Conservation (phyloP, 2,329 filamentous ascomycete genomes). For the Thermoascus crustaceus region DNA sequence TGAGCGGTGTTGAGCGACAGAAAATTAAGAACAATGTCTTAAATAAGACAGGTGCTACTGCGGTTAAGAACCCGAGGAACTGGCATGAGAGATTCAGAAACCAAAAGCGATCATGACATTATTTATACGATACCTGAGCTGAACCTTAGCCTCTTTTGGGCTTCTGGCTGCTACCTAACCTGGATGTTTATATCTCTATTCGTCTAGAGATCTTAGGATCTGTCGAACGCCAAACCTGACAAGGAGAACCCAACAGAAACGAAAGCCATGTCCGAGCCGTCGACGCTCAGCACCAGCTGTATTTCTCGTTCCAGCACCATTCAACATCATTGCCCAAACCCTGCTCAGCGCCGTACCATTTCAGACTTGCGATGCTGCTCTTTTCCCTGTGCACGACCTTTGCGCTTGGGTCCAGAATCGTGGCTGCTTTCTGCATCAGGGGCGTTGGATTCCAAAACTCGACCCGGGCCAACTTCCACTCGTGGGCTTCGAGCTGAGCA, state of each 20-base stretch:
- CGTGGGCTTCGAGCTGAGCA: slow-evolving; percentile 61
- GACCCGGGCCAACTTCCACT: slow-evolving; percentile 63
- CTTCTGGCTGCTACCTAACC: too few species aligned
- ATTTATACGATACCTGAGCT: too few species aligned
- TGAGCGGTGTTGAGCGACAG: slow-evolving; percentile 22
- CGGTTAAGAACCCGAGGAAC: slow-evolving; percentile 30
- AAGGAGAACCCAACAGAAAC: too few species aligned
- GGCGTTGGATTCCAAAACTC: slow-evolving; percentile 76
- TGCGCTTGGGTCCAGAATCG: slow-evolving; percentile 28
- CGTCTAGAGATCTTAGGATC: too few species aligned
- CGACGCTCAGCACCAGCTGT: slow-evolving; percentile 38
- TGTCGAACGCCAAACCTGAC: too few species aligned
- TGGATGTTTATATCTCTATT: too few species aligned
- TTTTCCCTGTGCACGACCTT: slow-evolving; percentile 38
- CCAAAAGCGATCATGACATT: slow-evolving; percentile 22
- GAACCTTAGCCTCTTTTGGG: too few species aligned
- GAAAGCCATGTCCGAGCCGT: background rate
- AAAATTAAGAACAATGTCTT: slow-evolving; percentile 18
- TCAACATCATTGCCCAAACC: slow-evolving; percentile 32
- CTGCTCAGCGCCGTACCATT: slow-evolving; percentile 37
- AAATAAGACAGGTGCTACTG: slow-evolving; percentile 16
- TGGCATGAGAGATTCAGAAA: slow-evolving; percentile 38
- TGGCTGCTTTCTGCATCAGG: slow-evolving; percentile 38
- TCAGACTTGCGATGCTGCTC: slow-evolving; percentile 39
- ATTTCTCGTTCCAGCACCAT: slow-evolving; percentile 43